Percentiles rank a stretch among this genome's conserved stretches.
Evolutionary conservation across 306 rosid species (phyloP).

Genomic region (Trifolium subterraneum): DNA sequence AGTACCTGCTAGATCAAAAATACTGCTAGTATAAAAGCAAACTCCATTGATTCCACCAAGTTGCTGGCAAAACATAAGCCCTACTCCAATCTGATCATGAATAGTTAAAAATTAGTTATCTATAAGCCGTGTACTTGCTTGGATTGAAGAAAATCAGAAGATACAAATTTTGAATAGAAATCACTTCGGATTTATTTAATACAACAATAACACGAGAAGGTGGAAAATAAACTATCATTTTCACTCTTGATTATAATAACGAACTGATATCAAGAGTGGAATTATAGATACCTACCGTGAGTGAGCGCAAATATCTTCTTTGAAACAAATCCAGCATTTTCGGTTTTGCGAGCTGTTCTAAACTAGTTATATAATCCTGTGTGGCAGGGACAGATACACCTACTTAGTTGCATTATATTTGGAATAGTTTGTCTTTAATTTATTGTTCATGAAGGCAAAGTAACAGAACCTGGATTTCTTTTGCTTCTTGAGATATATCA

Average conservation of each 20-base stretch:
- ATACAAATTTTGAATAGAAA: background rate
- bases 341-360: slow-evolving; percentile 81
- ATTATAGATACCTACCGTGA: slow-evolving; percentile 69
- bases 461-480: slow-evolving; percentile 74
- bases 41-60: slow-evolving; percentile 88
- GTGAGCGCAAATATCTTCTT: slow-evolving; percentile 72
- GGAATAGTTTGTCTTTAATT: background rate
- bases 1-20: slow-evolving; percentile 82
- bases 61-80: slow-evolving; percentile 90
- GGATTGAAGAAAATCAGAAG: background rate
- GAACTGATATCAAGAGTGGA: no score
- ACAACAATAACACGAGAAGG: background rate
- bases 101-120: background rate
- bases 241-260: no score
- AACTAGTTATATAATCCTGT: slow-evolving; percentile 77
- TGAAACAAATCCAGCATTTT: slow-evolving; percentile 76
- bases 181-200: background rate
- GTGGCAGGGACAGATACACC: background rate
- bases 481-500: slow-evolving; percentile 73
- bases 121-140: no score
- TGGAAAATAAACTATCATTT: background rate
- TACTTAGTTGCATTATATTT: background rate
- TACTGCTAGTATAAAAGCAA: slow-evolving; percentile 76
- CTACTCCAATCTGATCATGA: slow-evolving; percentile 74
- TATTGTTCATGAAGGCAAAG: background rate